phyloP scores from a whole-genome alignment of 148 eudicot species.

The Rheum nobile region DNA sequence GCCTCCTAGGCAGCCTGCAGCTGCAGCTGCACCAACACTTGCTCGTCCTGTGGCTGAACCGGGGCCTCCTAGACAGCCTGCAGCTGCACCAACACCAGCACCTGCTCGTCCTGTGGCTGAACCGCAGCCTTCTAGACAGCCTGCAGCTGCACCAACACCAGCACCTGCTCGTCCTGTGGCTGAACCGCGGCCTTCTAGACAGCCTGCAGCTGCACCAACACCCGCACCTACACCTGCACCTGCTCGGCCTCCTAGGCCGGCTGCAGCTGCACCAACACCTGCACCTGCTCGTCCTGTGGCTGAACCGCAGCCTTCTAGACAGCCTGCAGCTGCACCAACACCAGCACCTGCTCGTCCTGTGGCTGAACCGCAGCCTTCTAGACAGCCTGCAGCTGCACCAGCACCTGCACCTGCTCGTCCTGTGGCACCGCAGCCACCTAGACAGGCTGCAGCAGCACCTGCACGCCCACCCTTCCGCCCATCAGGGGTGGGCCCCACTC shows the following conservation, averaged over 20 bases:
- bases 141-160: conserved; percentile 10
- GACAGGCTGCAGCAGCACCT: conserved; percentile 9
- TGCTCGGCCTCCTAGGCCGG: not conserved
- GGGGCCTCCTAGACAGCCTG: conserved; percentile 12
- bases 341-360: too few relatives aligned
- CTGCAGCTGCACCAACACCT: conserved; percentile 5
- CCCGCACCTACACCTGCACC: too few relatives aligned
- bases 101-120: too few relatives aligned
- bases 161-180: too few relatives aligned
- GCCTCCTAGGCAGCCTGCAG: not conserved
- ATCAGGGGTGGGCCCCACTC: conserved; percentile 20
- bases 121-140: conserved; percentile 11
- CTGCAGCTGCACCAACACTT: not conserved
- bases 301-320: too few relatives aligned
- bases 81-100: conserved; percentile 11
- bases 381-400: conserved; percentile 1
- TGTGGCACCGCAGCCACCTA: too few relatives aligned
- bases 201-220: conserved; percentile 10
- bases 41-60: too few relatives aligned
- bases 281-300: too few relatives aligned
- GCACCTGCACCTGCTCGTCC: too few relatives aligned
- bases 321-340: conserved; percentile 9
- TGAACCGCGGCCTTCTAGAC: too few relatives aligned
- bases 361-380: not conserved
- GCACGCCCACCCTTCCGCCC: conserved; percentile 29